Evolutionary conservation across 108 stramenopile genomes (phyloP).

Genomic region (Conticribra weissflogii): DNA sequence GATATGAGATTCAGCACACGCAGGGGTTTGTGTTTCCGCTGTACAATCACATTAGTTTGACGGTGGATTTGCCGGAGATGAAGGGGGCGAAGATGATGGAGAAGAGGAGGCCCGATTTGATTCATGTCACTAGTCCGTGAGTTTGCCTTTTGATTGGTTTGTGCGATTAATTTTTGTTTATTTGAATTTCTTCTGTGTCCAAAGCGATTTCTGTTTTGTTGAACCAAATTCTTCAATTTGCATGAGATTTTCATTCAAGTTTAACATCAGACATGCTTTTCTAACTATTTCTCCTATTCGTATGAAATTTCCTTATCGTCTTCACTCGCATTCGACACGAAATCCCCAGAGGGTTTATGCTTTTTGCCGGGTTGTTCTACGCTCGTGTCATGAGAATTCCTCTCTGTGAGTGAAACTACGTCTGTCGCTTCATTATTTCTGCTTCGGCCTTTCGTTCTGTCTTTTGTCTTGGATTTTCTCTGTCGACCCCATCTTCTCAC

Average conservation of each 20-base stretch:
- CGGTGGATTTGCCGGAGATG: slow-evolving; percentile 88
- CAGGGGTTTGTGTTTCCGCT: slow-evolving; percentile 94
- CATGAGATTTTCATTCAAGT: no score
- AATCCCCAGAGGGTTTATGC: slow-evolving; percentile 83
- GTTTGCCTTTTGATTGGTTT: slow-evolving; percentile 15
- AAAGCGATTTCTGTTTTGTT: no score
- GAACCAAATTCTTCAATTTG: no score
- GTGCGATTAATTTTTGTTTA: neutral
- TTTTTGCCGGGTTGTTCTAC: slow-evolving; percentile 85
- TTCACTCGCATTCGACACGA: no score
- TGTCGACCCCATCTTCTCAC: neutral
- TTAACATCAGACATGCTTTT: no score
- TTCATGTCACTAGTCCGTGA: slow-evolving; percentile 94
- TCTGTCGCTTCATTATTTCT: no score
- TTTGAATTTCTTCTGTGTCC: neutral
- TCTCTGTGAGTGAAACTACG: slow-evolving; percentile 49
- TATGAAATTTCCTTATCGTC: no score
- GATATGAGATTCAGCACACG: slow-evolving; percentile 85
- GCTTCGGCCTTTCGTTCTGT: no score
- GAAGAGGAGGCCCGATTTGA: slow-evolving; percentile 85
- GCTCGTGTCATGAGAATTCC: slow-evolving; percentile 84
- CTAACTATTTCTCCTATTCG: no score
- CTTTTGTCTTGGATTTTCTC: no score
- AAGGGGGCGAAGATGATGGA: slow-evolving; percentile 85
- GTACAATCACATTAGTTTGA: slow-evolving; percentile 92